Evolutionary conservation across 2,329 filamentous ascomycete genomes (phyloP).

Genomic region (Colletotrichum simmondsii): DNA sequence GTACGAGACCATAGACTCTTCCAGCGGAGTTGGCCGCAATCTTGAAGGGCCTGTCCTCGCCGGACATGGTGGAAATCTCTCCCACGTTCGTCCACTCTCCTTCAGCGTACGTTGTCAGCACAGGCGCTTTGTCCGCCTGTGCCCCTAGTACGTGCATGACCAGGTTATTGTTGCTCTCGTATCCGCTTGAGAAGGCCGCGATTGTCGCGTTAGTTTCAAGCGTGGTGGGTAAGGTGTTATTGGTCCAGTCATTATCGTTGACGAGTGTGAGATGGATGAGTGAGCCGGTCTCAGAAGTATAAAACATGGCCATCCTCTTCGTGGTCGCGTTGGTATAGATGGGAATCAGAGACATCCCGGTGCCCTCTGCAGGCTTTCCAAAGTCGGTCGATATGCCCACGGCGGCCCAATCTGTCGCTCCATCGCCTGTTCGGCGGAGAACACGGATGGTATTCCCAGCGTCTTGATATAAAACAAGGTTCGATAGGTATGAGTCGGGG

Average conservation of each 20-base stretch:
- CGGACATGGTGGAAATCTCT: slow-evolving; percentile 16
- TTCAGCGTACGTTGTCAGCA: slow-evolving; percentile 8
- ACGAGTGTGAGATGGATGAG: slow-evolving; percentile 12
- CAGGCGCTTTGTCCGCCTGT: not conserved
- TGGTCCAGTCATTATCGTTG: slow-evolving; percentile 12
- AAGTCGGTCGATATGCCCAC: slow-evolving; percentile 15
- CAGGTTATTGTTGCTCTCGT: slow-evolving; percentile 22
- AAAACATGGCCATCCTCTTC: slow-evolving; percentile 27
- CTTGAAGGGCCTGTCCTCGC: slow-evolving; percentile 20
- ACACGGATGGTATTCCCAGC: slow-evolving; percentile 10
- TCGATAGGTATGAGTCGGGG: slow-evolving; percentile 20
- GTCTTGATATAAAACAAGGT: slow-evolving; percentile 32
- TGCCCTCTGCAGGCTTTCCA: slow-evolving; percentile 19
- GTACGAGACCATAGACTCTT: slow-evolving; percentile 29
- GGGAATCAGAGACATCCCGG: slow-evolving; percentile 21
- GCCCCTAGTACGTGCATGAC: slow-evolving; percentile 26
- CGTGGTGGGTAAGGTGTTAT: slow-evolving; percentile 17
- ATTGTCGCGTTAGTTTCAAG: slow-evolving; percentile 13
- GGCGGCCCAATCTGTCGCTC: slow-evolving; percentile 18
- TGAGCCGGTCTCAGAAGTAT: slow-evolving; percentile 8
- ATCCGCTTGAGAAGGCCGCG: slow-evolving; percentile 28
- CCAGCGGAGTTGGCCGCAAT: slow-evolving; percentile 27
- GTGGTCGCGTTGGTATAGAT: slow-evolving; percentile 6
- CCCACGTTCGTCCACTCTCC: slow-evolving; percentile 26
- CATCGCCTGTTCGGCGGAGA: slow-evolving; percentile 14